Base-by-base conservation (phyloP, 768 basidiomycete genomes). In the Cystofilobasidium ferigula region DNA sequence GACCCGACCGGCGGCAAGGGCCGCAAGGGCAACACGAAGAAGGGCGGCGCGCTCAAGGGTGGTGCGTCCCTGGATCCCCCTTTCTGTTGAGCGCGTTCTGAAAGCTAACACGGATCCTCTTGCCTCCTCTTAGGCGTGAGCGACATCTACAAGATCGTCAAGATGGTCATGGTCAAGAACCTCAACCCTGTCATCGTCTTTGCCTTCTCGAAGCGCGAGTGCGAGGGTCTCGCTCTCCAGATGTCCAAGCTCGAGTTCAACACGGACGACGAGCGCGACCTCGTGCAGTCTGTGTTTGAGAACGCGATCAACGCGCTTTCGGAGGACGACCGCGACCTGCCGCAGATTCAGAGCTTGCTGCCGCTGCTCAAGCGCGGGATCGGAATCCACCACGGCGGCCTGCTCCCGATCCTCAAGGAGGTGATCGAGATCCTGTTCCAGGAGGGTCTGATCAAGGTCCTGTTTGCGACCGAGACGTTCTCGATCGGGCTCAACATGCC, bases 361-460 rank as follows among this genome's bases (percentile, higher is more conserved):
- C 95, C 95, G 2, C 81, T 99, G 26, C 82, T 99, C 32, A 88
- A 87, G 69, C 86, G 95, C 69, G 95, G 95, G 36, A 90, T 94
- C 70, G 95, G 95, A 61, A 92, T 99, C 71, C 95, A 99, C 80
- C 95, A 99, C 72, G 93, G 94, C 45, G 95, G 95, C 48, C 83
- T 99, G 43, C 82, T 99, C 22, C 95, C 95, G 0, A 95, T 98
- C 69, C 81, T 99, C 48, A 99, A 99, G 75, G 95, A 99, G 75
- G 92, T 97, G 57, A 97, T 99, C 76, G 95, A 99, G 76, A 95
- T 99, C 64, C 82, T 99, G 48, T 99, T 99, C 79, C 93, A 97
- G 75, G 93, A 98, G 73, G 93, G 94, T 13, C 81, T 98, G 53
- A 91, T 98, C 79, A 99, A 99, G 75, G 92, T 91, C 36, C 83